These are phyloP conservation scores for Tulasnella sp. DNA, from an alignment of 768 basidiomycete genomes.

Conservation along the genomic window DNA sequence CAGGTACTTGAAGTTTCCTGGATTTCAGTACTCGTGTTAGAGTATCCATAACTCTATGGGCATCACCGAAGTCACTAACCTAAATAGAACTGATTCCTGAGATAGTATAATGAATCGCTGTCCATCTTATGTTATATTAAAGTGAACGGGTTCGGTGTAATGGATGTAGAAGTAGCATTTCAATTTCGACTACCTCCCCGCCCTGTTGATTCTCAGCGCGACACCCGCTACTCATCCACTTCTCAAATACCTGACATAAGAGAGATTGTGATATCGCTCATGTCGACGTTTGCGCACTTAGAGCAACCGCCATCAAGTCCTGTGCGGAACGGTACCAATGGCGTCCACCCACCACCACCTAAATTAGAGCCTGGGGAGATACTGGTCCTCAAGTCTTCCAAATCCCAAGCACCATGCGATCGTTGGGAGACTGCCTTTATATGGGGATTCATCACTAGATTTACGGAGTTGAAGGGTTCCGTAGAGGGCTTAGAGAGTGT, in stretches of 20 bases:
- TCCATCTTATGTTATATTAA: slow-evolving; percentile 6
- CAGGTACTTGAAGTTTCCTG: slow-evolving; percentile 36
- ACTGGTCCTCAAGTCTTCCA: background rate
- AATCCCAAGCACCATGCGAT: slow-evolving; percentile 40
- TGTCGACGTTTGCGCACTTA: background rate
- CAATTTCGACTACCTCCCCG: too few species aligned
- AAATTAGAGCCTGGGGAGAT: slow-evolving; percentile 19
- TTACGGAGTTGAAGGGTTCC: slow-evolving; percentile 62
- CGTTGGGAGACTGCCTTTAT: slow-evolving; percentile 84
- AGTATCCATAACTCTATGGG: background rate
- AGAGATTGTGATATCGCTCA: background rate
- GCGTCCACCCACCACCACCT: slow-evolving; percentile 21
- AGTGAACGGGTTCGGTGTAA: background rate
- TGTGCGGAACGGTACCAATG: slow-evolving; percentile 1
- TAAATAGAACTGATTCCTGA: slow-evolving; percentile 67
- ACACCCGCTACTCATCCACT: background rate
- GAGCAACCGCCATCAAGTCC: background rate
- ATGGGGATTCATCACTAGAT: slow-evolving; percentile 75
- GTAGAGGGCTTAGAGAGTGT: slow-evolving; percentile 68
- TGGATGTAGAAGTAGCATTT: background rate
- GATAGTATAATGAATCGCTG: slow-evolving; percentile 39
- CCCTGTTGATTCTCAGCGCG: too few species aligned
- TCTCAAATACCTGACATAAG: background rate
- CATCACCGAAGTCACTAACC: slow-evolving; percentile 31
- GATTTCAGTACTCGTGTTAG: slow-evolving; percentile 23